phyloP scores from a whole-genome alignment of 441 rosid species.

The Gossypium davidsonii region DNA sequence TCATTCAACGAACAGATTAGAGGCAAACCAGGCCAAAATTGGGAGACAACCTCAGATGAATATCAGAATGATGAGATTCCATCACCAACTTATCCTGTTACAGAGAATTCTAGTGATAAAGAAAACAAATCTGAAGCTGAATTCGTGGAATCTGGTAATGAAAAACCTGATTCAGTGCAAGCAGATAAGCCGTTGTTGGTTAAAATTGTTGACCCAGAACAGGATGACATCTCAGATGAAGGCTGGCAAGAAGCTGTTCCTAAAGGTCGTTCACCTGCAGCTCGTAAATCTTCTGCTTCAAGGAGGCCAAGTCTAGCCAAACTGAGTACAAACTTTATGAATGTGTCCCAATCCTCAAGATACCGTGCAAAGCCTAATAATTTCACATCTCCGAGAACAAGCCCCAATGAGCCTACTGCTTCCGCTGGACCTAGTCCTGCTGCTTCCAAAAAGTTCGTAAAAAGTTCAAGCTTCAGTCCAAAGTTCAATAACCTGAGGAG shows the following conservation, averaged over 20 bases:
- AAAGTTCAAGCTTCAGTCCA: conserved; percentile 74
- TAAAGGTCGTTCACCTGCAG: conserved; percentile 63
- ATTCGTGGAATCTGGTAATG: conserved; percentile 41
- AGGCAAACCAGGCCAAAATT: conserved; percentile 58
- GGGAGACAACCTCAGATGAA: conserved; percentile 55
- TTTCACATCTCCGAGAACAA: conserved; percentile 59
- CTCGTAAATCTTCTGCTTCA: conserved; percentile 60
- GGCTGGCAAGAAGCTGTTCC: conserved; percentile 92
- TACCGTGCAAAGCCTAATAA: conserved; percentile 56
- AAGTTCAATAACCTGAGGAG: conserved; percentile 37
- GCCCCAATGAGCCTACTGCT: conserved; percentile 44
- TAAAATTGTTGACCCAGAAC: conserved; percentile 26
- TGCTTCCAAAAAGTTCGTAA: conserved; percentile 47
- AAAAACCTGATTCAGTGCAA: conserved; percentile 42
- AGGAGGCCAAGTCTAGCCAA: conserved; percentile 84
- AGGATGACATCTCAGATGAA: conserved; percentile 55
- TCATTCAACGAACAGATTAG: conserved; percentile 47
- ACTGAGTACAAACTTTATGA: conserved; percentile 83
- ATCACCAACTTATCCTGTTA: conserved; percentile 28
- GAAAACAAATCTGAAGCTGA: conserved; percentile 60
- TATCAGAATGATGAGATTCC: conserved; percentile 52
- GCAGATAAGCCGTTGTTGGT: conserved; percentile 31
- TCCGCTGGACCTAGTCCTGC: conserved; percentile 43
- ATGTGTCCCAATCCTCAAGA: conserved; percentile 62
- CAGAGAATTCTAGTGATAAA: conserved; percentile 55